Evolutionary conservation across 257 asterid genomes (phyloP).

Genomic region (Gentiana straminea): DNA sequence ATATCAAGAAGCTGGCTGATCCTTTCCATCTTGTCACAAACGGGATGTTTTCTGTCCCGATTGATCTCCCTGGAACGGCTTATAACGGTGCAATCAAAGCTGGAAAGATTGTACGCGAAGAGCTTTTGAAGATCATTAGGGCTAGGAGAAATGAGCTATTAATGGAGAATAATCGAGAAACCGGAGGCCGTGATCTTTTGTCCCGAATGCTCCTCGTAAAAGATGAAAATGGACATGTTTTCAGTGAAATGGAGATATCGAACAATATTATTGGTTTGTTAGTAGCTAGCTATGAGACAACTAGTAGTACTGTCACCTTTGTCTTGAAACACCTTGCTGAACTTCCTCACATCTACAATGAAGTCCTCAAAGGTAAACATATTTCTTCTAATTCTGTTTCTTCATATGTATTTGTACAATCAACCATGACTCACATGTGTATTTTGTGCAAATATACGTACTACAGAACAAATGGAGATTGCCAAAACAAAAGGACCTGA

Average conservation of each 20-base stretch:
- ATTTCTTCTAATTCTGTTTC: no score
- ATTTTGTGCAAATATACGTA: no score
- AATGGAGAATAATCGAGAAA: conserved; percentile 17
- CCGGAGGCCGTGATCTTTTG: conserved; percentile 29
- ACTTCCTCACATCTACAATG: no score
- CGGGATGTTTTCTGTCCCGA: conserved; percentile 11
- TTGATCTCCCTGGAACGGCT: conserved; percentile 5
- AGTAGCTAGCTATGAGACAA: no score
- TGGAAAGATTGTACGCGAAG: conserved; percentile 9
- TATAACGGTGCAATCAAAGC: conserved; percentile 44
- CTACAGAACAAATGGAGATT: conserved; percentile 21
- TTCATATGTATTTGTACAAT: no score
- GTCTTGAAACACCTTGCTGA: no score
- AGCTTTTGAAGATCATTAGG: no score
- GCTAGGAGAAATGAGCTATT: conserved; percentile 45
- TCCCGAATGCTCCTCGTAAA: conserved; percentile 39
- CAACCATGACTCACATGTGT: no score
- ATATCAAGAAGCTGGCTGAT: conserved; percentile 28
- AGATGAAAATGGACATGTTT: conserved; percentile 32
- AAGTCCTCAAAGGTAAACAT: no score
- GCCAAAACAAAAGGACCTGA: conserved; percentile 15
- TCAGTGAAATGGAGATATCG: conserved; percentile 39
- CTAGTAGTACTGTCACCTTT: no score
- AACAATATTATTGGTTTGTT: no score
- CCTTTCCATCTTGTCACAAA: conserved; percentile 33